Evolutionary conservation across 148 eudicot species (phyloP).

Genomic region (Heliosperma pusillum): DNA sequence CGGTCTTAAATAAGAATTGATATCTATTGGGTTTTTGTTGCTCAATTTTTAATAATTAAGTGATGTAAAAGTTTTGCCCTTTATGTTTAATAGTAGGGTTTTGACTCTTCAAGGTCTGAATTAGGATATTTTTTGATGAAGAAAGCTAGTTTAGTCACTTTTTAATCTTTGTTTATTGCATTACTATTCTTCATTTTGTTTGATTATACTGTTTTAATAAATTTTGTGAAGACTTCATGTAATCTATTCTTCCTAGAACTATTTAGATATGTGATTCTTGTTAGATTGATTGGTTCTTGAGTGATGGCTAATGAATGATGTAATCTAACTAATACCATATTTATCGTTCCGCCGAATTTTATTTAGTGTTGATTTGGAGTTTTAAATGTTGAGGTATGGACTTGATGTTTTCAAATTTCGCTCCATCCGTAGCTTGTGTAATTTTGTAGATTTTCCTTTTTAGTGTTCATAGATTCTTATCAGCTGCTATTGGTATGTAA

Average conservation of each 20-base stretch:
- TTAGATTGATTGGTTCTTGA: background rate
- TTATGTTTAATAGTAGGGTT: slow-evolving; percentile 19
- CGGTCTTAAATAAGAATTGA: too few relatives aligned
- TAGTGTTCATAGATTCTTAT: background rate
- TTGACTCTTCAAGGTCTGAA: slow-evolving; percentile 27
- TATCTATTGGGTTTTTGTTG: slow-evolving; percentile 25
- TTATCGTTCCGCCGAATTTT: too few relatives aligned
- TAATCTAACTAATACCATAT: too few relatives aligned
- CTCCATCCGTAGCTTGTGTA: background rate
- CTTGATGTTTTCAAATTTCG: background rate
- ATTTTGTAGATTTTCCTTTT: background rate
- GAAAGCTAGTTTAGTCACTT: slow-evolving; percentile 2
- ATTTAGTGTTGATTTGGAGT: background rate
- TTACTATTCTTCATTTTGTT: background rate
- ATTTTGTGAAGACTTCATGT: background rate
- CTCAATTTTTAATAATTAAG: slow-evolving; percentile 7
- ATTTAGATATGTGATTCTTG: slow-evolving; percentile 10
- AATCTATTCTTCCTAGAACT: background rate
- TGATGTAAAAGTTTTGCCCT: slow-evolving; percentile 4
- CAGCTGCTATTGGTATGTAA: background rate
- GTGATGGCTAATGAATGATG: background rate
- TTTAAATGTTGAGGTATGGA: background rate
- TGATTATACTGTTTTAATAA: background rate
- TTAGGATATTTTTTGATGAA: slow-evolving; percentile 6
- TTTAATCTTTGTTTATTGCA: too few relatives aligned